Base-by-base conservation (phyloP, 257 asterid genomes). In the Leonotis leonurus region DNA sequence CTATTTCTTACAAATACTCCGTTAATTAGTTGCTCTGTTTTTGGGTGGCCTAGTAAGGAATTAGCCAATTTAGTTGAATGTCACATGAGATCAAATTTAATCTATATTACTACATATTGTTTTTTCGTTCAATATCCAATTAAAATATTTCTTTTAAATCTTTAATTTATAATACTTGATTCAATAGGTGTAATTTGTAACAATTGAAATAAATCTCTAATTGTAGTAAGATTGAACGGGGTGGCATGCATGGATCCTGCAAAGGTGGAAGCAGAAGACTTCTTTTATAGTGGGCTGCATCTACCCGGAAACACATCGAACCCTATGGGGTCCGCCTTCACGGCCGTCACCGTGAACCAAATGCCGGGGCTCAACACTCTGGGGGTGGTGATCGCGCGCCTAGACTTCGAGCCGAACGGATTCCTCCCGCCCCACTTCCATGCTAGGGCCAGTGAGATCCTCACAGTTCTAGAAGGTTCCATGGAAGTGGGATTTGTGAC, bases 401-500 rank as follows among this genome's bases (percentile, higher is more conserved):
- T 27, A 1, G 82, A 76, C n/a, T 49, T 62, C 6, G 64, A 43
- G 12, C 72, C 64, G 8, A 10, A 37, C 0, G 82, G 81, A 2
- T 26, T 67, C 68, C 12, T 44, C 51, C 73, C 77, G 6, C 85
- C 74, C 3, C 84, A 75, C 21, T 21, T 9, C 39, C 81, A 79
- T 37, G 60, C 79, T 0, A 63, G 79, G 21, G 81, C 72, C 0
- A 37, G 71, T 3, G 79, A 79, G 35, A 46, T 79, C 20, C 27
- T 74, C 6, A 30, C 60, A 0, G 78, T 78, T 20, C 61, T 74
- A 1, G 80, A 78, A 60, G 80, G 83, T 17, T 43, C 71, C 7
- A 16, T 72, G 22, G 74, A 69, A 32, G 68, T 75, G 1, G 83
- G 80, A 7, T 78, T 78, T 12, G 63, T 77, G 2, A 59, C 78